phyloP scores from a whole-genome alignment of 306 rosid species.

The Citrullus colocynthis region DNA sequence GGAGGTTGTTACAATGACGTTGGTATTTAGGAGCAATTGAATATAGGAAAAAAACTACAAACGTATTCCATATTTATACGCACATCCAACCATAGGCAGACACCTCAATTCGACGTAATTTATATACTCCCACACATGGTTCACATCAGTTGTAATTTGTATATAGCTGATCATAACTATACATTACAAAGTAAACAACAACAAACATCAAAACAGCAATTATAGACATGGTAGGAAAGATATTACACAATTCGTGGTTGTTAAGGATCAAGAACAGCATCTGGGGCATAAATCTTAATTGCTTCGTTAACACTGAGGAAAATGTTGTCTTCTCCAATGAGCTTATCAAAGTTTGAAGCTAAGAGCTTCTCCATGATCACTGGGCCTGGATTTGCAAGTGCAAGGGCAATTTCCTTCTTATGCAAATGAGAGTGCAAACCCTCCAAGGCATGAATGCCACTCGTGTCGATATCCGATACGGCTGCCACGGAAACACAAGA shows the following conservation, averaged over 20 bases:
- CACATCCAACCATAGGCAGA: too few relatives aligned
- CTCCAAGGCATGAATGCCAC: conserved; percentile 63
- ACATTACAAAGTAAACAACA: not conserved
- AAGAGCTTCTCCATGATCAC: conserved; percentile 62
- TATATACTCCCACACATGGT: too few relatives aligned
- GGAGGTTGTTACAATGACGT: too few relatives aligned
- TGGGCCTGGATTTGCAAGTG: conserved; percentile 70
- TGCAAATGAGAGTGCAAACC: conserved; percentile 39
- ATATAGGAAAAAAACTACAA: too few relatives aligned
- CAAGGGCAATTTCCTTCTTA: conserved; percentile 43
- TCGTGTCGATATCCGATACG: conserved; percentile 68
- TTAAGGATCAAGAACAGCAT: conserved; percentile 12
- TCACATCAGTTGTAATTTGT: not conserved
- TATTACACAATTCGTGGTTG: not conserved
- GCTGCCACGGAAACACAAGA: conserved; percentile 29
- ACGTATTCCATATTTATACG: too few relatives aligned
- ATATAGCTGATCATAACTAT: not conserved
- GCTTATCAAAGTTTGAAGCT: conserved; percentile 30
- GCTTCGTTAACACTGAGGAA: conserved; percentile 63
- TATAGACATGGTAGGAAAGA: not conserved
- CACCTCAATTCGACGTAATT: too few relatives aligned
- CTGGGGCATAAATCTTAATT: conserved; percentile 29
- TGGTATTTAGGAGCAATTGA: too few relatives aligned
- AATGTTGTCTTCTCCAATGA: conserved; percentile 53
- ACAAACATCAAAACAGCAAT: not conserved